Evolutionary conservation across 2,329 filamentous ascomycete genomes (phyloP).

Genomic region (Cladosporium phlei): DNA sequence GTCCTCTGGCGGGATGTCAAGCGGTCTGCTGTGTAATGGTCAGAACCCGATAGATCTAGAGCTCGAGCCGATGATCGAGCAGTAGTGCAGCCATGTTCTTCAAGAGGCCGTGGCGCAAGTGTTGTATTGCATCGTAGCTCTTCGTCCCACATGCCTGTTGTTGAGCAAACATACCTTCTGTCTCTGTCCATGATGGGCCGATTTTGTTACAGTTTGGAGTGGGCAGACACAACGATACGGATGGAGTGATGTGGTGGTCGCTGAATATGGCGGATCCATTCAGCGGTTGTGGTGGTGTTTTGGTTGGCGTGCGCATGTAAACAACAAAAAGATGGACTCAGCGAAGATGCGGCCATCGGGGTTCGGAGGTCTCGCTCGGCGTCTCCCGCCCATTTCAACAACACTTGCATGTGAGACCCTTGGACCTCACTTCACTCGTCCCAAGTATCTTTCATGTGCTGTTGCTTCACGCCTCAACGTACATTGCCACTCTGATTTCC

Average conservation of each 20-base stretch:
- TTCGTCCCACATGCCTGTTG: not conserved
- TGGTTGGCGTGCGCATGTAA: conserved; percentile 10
- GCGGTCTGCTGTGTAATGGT: conserved; percentile 11
- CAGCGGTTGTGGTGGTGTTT: not conserved
- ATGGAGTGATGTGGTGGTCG: not conserved
- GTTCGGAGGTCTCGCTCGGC: conserved; percentile 8
- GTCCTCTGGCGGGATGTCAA: conserved; percentile 30
- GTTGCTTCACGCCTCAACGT: too few species aligned
- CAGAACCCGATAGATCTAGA: too few species aligned
- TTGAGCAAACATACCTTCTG: conserved; percentile 37
- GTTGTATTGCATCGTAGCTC: not conserved
- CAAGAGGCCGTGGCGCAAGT: not conserved
- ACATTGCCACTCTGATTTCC: too few species aligned
- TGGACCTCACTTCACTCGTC: too few species aligned
- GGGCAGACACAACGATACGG: not conserved
- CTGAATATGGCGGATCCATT: not conserved
- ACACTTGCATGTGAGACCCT: too few species aligned
- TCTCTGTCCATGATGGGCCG: conserved; percentile 33
- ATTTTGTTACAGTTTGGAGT: not conserved
- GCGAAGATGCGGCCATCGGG: conserved; percentile 10
- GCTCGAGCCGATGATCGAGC: too few species aligned
- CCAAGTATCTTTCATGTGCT: too few species aligned
- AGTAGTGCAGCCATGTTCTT: too few species aligned
- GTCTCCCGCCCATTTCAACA: too few species aligned
- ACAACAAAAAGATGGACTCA: conserved; percentile 13